Evolutionary conservation across 306 rosid genomes (phyloP).

Genomic region (Elaeagnus macrophylla): DNA sequence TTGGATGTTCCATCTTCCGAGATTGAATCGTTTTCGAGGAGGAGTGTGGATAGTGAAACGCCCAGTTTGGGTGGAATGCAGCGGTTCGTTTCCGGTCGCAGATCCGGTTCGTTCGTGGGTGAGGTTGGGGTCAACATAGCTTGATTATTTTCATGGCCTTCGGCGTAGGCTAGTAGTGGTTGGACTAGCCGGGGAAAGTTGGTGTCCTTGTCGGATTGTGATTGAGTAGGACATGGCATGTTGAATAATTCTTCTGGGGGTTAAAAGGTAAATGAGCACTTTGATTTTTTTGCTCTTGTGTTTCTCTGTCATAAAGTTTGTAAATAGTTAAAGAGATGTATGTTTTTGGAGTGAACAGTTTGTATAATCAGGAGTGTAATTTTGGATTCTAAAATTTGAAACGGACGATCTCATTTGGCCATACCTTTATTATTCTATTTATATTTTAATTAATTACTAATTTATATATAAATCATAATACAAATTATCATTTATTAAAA

Average conservation of each 20-base stretch:
- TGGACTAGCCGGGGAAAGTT: slow-evolving; percentile 17
- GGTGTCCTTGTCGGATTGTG: slow-evolving; percentile 13
- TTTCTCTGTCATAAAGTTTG: slow-evolving; percentile 22
- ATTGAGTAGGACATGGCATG: slow-evolving; percentile 49
- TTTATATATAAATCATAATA: no score
- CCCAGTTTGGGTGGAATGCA: slow-evolving; percentile 53
- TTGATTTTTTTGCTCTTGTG: slow-evolving; percentile 3
- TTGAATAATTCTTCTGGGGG: slow-evolving; percentile 41
- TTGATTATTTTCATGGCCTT: no score
- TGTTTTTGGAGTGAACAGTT: slow-evolving; percentile 5
- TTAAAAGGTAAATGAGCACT: slow-evolving; percentile 14
- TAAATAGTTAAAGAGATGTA: slow-evolving; percentile 29
- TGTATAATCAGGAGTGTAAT: slow-evolving; percentile 22
- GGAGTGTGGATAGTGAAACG: slow-evolving; percentile 57
- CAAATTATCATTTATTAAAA: no score
- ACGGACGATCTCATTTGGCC: no score
- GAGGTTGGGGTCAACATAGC: slow-evolving; percentile 20
- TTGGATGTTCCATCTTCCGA: slow-evolving; percentile 27
- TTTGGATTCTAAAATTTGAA: no score
- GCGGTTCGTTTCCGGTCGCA: slow-evolving; percentile 75
- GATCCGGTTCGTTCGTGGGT: slow-evolving; percentile 51
- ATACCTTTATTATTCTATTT: no score
- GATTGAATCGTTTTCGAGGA: slow-evolving; percentile 33
- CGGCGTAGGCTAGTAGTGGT: slow-evolving; percentile 17
- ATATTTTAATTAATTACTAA: no score